Base-by-base conservation (phyloP, 2,329 filamentous ascomycete genomes). In the Aspergillus thermomutatus region DNA sequence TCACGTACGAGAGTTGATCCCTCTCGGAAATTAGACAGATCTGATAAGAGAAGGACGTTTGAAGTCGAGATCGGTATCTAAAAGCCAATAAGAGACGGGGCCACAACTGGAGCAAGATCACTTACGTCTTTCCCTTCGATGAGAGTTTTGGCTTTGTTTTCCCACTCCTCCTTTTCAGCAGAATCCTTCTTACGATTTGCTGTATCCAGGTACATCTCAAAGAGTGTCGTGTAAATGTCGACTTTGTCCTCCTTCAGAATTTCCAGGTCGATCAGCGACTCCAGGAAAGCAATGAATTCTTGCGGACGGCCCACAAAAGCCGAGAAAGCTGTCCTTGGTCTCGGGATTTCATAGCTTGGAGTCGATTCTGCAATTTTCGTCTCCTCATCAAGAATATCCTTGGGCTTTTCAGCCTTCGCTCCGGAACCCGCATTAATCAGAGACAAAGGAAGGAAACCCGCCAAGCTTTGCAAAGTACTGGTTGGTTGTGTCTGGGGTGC, bases 201-300 rank as follows among this genome's bases (percentile, higher is more conserved):
- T 66, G 92, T 94, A 72, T 96, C 90, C 8, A 99, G 80, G 69
- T 97, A 99, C 89, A 99, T 97, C 73, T 99, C 95, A 69, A 99
- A 97, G 14, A 99, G 75, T 0, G 95, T 97, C 0, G 93, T 97
- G 69, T 94, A 94, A 17, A 99, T 81, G 72, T 99, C 95, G 1
- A 88, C 84, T 61, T 87, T 89, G 69, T 97, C 90, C 8, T 86
- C 81, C 21, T 85, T 86, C n/a, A 96, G 75, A 23, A 83, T 82
- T 21, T 86, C 80, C 56, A 92, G 87, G 50, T 87, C 79, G 4
- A 96, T 83, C 59, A 93, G 92, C 4, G 92, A 91, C 74, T 99
- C 93, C 0, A 99, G 80, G 70, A 99, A 99, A 17, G 86, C 79
- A 60, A 97, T 93, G 66, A 99, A 97, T 68, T 97, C 87, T 56